Evolutionary conservation across 768 basidiomycete species (phyloP).

Genomic region (Phlebiopsis gigantea): DNA sequence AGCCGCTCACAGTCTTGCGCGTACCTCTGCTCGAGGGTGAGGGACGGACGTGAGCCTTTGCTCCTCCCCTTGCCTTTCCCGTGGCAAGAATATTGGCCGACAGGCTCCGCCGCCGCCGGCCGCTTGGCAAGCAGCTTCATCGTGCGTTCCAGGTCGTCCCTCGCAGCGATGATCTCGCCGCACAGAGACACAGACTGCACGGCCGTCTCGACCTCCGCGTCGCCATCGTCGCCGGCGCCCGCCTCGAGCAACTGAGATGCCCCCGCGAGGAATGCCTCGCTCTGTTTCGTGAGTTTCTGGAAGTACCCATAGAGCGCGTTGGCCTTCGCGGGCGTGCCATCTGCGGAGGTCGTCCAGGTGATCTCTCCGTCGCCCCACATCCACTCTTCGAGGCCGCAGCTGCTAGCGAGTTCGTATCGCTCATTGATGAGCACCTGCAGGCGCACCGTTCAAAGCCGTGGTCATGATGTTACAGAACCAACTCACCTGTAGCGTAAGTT

Average conservation of each 20-base stretch:
- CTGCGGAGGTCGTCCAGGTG: slow-evolving; percentile 30
- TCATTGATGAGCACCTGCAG: slow-evolving; percentile 32
- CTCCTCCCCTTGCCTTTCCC: slow-evolving; percentile 21
- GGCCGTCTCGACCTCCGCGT: slow-evolving; percentile 31
- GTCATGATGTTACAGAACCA: neutral
- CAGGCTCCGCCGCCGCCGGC: slow-evolving; percentile 3
- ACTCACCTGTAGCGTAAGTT: slow-evolving; percentile 36
- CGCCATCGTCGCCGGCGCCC: slow-evolving; percentile 16
- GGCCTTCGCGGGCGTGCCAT: slow-evolving; percentile 24
- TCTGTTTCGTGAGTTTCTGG: slow-evolving; percentile 47
- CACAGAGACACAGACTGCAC: slow-evolving; percentile 41
- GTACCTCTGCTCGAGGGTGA: slow-evolving; percentile 37
- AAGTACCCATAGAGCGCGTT: slow-evolving; percentile 46
- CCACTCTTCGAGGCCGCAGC: slow-evolving; percentile 41
- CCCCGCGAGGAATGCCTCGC: slow-evolving; percentile 43
- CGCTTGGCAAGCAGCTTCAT: slow-evolving; percentile 35
- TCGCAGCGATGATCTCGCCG: slow-evolving; percentile 46
- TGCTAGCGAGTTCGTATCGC: slow-evolving; percentile 33
- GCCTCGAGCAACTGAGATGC: slow-evolving; percentile 37
- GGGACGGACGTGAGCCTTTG: slow-evolving; percentile 28
- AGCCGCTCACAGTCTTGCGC: slow-evolving; percentile 39
- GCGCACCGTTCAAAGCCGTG: neutral
- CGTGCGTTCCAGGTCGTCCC: slow-evolving; percentile 44
- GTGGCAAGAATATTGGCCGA: slow-evolving; percentile 9
- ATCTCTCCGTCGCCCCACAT: slow-evolving; percentile 43